Evolutionary conservation across 2,329 filamentous ascomycete species (phyloP).

Genomic region (Exserohilum rostratum): DNA sequence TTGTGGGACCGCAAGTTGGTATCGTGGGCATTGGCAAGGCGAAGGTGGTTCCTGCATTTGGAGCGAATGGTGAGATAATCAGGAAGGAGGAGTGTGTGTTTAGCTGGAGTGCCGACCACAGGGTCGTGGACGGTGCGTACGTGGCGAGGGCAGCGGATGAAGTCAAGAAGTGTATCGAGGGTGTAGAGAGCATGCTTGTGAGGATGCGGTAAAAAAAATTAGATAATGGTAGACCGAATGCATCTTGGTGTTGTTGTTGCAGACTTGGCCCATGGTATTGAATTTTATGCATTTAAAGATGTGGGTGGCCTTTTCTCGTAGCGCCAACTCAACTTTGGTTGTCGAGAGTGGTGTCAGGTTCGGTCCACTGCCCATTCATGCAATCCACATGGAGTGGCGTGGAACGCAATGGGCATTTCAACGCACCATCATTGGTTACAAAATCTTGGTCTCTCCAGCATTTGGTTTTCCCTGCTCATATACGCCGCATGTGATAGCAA

Average conservation of each 20-base stretch:
- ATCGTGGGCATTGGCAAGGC: constrained; percentile 89
- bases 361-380: not conserved
- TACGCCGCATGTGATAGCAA: constrained; percentile 4
- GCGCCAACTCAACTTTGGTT: not conserved
- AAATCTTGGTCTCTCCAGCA: not conserved
- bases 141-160: constrained; percentile 89
- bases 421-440: not conserved
- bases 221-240: not conserved
- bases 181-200: constrained; percentile 85
- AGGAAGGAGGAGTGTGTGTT: constrained; percentile 84
- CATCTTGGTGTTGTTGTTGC: not conserved
- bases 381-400: not conserved
- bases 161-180: constrained; percentile 78
- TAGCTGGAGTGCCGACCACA: constrained; percentile 95
- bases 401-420: not conserved
- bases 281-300: not conserved
- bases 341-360: not conserved
- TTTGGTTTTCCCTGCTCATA: not conserved
- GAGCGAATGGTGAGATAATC: constrained; percentile 62
- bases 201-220: constrained; percentile 50
- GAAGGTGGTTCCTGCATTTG: constrained; percentile 80
- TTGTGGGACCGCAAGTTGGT: constrained; percentile 87
- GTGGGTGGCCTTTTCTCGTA: not conserved
- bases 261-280: not conserved
- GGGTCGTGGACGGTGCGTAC: constrained; percentile 92